A percentile compares a stretch with the other conserved stretches of the same genome.
Evolutionary conservation across 2,329 filamentous ascomycete genomes (phyloP).

Genomic region (Penicillium sp.): DNA sequence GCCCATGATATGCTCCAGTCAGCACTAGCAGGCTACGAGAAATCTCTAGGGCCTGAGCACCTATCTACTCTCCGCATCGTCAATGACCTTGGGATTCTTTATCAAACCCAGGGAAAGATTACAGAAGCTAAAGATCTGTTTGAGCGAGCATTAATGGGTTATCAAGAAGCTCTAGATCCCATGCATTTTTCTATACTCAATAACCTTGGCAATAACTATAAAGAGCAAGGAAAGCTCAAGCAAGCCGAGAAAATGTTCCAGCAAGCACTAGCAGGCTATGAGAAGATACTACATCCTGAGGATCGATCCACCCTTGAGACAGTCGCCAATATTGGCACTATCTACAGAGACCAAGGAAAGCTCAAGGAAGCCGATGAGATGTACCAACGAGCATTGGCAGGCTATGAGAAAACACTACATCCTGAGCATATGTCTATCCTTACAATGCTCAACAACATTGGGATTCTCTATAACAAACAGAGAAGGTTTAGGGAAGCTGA

Average conservation of each 20-base stretch:
- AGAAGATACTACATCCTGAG: no score
- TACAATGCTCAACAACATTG: not conserved
- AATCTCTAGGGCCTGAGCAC: conserved; percentile 15
- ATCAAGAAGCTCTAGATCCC: not conserved
- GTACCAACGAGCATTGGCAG: not conserved
- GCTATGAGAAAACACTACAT: not conserved
- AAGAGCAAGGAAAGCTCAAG: not conserved
- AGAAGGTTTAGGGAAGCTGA: not conserved
- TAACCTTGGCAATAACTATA: conserved; percentile 17
- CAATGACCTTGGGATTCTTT: no score
- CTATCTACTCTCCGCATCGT: no score
- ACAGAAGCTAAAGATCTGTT: no score
- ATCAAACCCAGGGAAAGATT: no score
- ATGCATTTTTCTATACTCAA: no score
- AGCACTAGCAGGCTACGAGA: conserved; percentile 15
- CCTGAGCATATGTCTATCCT: not conserved
- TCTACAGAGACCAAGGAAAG: conserved; percentile 1
- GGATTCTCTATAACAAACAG: no score
- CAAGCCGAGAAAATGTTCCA: not conserved
- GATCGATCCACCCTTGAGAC: no score
- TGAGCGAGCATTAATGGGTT: no score
- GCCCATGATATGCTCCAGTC: not conserved
- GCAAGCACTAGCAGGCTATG: not conserved
- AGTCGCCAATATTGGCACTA: no score
- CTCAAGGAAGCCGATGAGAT: not conserved